These are phyloP conservation scores for Saccharomyces uvarum DNA, from an alignment of 1,139 yeast species.

Conservation along the genomic window DNA sequence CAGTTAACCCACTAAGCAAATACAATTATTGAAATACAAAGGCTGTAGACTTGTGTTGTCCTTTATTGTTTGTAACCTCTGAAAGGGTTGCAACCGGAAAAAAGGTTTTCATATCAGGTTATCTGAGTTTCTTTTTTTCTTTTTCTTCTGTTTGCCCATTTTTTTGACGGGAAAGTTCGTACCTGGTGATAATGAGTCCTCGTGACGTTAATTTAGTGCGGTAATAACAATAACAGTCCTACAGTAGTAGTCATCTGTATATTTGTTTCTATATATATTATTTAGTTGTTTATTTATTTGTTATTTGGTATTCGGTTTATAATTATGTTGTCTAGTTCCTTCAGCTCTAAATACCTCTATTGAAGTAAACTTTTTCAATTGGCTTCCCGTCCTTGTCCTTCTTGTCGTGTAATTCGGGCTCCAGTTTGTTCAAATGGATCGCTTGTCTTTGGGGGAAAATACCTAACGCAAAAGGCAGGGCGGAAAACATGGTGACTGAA, in stretches of 20 bases:
- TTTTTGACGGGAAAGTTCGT: neutral
- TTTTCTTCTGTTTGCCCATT: neutral
- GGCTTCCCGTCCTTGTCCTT: constrained; percentile 57
- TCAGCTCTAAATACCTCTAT: constrained; percentile 67
- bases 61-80: neutral
- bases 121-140: neutral
- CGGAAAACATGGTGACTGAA: constrained; percentile 75
- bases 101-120: neutral
- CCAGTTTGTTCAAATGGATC: constrained; percentile 53
- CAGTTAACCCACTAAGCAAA: neutral
- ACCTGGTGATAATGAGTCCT: neutral
- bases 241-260: too few relatives aligned
- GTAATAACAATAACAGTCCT: too few relatives aligned
- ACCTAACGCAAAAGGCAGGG: constrained; percentile 88
- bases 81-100: neutral
- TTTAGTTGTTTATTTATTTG: neutral
- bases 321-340: neutral
- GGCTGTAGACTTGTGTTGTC: neutral
- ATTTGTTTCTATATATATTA: too few relatives aligned
- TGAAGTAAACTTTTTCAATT: constrained; percentile 64
- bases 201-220: neutral
- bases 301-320: neutral
- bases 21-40: neutral
- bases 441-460: constrained; percentile 84
- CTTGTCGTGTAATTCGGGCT: constrained; percentile 51